A percentile compares a stretch with the other conserved stretches of the same genome.
phyloP scores from a whole-genome alignment of 2,329 filamentous ascomycete genomes.

The Knufia petricola region DNA sequence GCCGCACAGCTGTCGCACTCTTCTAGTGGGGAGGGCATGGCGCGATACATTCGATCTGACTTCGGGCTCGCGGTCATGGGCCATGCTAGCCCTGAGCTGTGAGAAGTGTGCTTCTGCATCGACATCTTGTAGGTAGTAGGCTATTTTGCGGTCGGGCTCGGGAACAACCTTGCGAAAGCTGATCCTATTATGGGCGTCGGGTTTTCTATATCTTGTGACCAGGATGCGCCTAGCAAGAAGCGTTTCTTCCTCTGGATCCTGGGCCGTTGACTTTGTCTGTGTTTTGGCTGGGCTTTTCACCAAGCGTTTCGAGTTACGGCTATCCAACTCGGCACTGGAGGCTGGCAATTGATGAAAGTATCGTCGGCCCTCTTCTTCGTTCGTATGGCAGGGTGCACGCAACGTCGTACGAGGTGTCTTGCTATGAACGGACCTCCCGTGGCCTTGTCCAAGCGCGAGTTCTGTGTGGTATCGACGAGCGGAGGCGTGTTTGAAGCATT shows the following conservation, averaged over 20 bases:
- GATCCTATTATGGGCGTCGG: background rate
- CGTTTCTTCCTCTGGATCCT: too few relatives aligned
- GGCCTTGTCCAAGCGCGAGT: conserved; percentile 5
- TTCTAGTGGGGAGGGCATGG: background rate
- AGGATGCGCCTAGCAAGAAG: too few relatives aligned
- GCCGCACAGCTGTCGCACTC: background rate
- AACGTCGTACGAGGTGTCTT: background rate
- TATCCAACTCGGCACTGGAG: too few relatives aligned
- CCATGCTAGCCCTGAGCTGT: background rate
- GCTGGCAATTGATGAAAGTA: background rate
- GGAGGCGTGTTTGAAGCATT: conserved; percentile 7
- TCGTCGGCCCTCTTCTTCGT: background rate
- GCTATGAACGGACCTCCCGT: background rate
- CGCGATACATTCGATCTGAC: background rate
- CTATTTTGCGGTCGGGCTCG: background rate
- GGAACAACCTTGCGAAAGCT: background rate
- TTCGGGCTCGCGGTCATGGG: background rate
- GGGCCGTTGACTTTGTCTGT: too few relatives aligned
- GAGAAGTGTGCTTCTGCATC: background rate
- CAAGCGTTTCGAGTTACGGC: too few relatives aligned
- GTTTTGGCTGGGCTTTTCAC: too few relatives aligned
- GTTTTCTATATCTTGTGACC: too few relatives aligned
- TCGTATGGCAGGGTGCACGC: background rate
- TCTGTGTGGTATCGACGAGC: conserved; percentile 5
- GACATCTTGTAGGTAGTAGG: background rate